These are phyloP conservation scores for Hyaloscypha hepaticicola DNA, from an alignment of 495 filamentous ascomycete genomes.

Conservation along the genomic window DNA sequence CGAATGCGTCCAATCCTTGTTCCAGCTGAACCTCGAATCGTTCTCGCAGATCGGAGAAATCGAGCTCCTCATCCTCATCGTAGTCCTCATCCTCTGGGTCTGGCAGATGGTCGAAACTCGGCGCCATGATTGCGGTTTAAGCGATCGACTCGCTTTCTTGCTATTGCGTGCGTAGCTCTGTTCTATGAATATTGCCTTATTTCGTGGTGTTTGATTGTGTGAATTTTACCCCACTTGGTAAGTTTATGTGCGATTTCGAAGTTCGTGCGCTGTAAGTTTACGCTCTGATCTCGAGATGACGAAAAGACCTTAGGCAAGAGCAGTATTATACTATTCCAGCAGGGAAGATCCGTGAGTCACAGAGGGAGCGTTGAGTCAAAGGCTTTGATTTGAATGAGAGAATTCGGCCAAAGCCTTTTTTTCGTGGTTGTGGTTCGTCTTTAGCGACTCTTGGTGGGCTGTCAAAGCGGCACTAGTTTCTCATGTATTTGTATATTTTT, in stretches of 20 bases:
- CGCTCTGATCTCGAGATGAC: not conserved
- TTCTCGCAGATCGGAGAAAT: constrained; percentile 88
- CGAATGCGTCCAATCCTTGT: constrained; percentile 91
- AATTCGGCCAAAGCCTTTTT: not conserved
- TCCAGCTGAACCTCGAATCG: constrained; percentile 95
- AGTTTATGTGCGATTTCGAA: constrained; percentile 9
- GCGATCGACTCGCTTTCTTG: not conserved
- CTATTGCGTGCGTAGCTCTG: not conserved
- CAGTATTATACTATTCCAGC: not conserved
- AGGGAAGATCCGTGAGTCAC: not conserved
- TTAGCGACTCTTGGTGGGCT: not conserved
- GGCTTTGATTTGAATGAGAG: not conserved
- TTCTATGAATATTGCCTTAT: not conserved
- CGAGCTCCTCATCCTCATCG: constrained; percentile 88
- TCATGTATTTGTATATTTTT: not conserved
- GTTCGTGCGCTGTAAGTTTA: not conserved
- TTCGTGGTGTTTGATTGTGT: not conserved
- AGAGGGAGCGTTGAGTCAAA: not conserved
- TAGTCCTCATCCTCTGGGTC: constrained; percentile 84
- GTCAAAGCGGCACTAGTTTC: not conserved
- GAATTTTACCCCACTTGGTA: constrained; percentile 25
- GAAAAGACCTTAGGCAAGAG: not conserved
- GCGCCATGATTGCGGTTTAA: constrained; percentile 50
- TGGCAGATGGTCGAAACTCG: constrained; percentile 60
- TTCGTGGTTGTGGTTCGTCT: constrained; percentile 4